Percentiles rank a stretch among this genome's conserved stretches.
Conservation (phyloP, 805 yeast species). For the Lachancea cidri region DNA sequence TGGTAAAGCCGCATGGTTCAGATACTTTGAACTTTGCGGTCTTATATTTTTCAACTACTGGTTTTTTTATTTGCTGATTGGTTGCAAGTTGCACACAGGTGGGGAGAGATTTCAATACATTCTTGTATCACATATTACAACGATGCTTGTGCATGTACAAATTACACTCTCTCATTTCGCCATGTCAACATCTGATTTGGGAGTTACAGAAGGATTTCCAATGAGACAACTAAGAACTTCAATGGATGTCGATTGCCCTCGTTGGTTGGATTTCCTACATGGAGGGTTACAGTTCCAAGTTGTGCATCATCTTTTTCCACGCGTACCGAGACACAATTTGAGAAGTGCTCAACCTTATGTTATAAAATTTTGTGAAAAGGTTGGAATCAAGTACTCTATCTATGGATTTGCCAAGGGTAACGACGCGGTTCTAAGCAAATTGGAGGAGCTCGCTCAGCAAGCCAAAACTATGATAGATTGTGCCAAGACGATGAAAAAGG, state of each 20-base stretch:
- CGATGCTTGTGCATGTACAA: slow-evolving; percentile 93
- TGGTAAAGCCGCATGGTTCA: slow-evolving; percentile 83
- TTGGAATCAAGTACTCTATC: slow-evolving; percentile 74
- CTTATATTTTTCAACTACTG: slow-evolving; percentile 67
- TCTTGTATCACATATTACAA: slow-evolving; percentile 68
- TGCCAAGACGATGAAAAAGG: slow-evolving; percentile 55
- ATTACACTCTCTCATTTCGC: slow-evolving; percentile 88
- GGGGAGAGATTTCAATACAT: slow-evolving; percentile 54
- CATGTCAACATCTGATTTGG: slow-evolving; percentile 86
- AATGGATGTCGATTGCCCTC: slow-evolving; percentile 93
- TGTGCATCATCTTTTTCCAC: slow-evolving; percentile 83
- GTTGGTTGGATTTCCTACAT: slow-evolving; percentile 85
- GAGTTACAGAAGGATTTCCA: slow-evolving; percentile 71
- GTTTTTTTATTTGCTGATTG: slow-evolving; percentile 67
- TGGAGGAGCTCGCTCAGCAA: slow-evolving; percentile 75
- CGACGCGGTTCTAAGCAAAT: slow-evolving; percentile 57
- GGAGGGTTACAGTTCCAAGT: slow-evolving; percentile 94
- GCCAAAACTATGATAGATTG: slow-evolving; percentile 74
- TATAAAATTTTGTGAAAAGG: slow-evolving; percentile 65
- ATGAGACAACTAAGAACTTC: slow-evolving; percentile 83
- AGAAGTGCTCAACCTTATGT: slow-evolving; percentile 69
- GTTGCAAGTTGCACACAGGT: slow-evolving; percentile 46
- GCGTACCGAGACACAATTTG: slow-evolving; percentile 84
- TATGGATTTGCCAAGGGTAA: slow-evolving; percentile 83
- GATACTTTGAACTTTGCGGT: slow-evolving; percentile 73